A percentile compares a stretch with the other conserved stretches of the same genome.
Conservation (phyloP, 768 basidiomycete genomes). For the Kwoniella sp. region DNA sequence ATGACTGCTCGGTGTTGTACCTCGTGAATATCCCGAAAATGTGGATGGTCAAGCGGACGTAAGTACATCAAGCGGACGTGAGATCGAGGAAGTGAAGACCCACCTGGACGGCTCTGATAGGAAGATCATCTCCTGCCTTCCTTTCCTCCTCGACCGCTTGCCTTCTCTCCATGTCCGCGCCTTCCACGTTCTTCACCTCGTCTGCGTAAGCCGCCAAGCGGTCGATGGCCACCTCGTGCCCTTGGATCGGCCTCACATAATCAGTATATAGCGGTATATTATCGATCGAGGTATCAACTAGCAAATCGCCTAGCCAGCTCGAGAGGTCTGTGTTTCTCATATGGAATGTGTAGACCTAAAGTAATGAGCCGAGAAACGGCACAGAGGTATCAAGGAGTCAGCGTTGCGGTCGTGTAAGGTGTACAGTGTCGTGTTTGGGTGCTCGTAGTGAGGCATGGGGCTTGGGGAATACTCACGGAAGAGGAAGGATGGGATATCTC, state of each 20-base stretch:
- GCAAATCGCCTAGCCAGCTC: conserved; percentile 6
- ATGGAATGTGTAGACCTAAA: conserved; percentile 15
- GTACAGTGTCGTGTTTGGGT: too few relatives aligned
- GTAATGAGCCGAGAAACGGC: not conserved
- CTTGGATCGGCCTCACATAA: conserved; percentile 1
- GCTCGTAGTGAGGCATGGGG: too few relatives aligned
- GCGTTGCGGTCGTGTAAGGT: too few relatives aligned
- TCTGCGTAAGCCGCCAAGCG: not conserved
- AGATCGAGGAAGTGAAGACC: too few relatives aligned
- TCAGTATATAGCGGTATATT: conserved; percentile 3
- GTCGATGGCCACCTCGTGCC: not conserved
- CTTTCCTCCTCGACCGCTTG: not conserved
- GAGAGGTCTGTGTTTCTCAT: not conserved
- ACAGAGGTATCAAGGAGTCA: too few relatives aligned
- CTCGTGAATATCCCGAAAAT: too few relatives aligned
- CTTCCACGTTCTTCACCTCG: not conserved
- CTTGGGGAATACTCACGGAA: not conserved
- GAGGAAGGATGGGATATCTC: conserved; percentile 2
- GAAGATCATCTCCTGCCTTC: not conserved
- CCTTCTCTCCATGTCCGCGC: not conserved
- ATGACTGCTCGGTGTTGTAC: too few relatives aligned
- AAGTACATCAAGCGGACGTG: too few relatives aligned
- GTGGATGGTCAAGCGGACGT: too few relatives aligned
- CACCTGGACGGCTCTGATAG: too few relatives aligned
- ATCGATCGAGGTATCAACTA: conserved; percentile 4